Evolutionary conservation across 1,284 basidiomycete species (phyloP).

Genomic region (Ceratorhiza oryzae-sativae): DNA sequence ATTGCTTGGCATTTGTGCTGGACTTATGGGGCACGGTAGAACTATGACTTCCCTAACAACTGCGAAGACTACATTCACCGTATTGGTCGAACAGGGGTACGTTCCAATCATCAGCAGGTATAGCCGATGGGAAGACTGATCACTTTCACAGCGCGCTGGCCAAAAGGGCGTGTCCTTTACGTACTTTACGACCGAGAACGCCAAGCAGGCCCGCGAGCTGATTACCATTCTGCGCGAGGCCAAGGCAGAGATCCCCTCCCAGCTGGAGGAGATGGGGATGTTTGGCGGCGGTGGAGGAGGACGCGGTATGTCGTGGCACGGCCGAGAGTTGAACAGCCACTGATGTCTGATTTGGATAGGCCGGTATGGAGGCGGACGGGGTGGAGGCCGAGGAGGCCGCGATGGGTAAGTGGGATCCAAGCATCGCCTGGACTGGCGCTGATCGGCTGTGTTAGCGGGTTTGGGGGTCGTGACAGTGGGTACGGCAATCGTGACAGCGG

Average conservation of each 20-base stretch:
- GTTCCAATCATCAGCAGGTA: slow-evolving; percentile 45
- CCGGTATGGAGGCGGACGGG: slow-evolving; percentile 50
- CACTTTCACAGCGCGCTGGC: slow-evolving; percentile 72
- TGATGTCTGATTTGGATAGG: slow-evolving; percentile 52
- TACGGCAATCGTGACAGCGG: slow-evolving; percentile 62
- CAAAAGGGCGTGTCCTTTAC: slow-evolving; percentile 92
- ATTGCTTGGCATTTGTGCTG: slow-evolving; percentile 23
- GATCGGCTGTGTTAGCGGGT: slow-evolving; percentile 39
- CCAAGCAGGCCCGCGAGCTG: slow-evolving; percentile 92
- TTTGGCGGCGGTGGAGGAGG: slow-evolving; percentile 71
- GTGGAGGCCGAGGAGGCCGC: slow-evolving; percentile 47
- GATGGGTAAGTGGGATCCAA: slow-evolving; percentile 12
- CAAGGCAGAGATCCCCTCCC: slow-evolving; percentile 85
- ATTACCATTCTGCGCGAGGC: slow-evolving; percentile 89
- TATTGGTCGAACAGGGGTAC: slow-evolving; percentile 86
- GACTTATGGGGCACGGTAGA: slow-evolving; percentile 58
- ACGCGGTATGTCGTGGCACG: slow-evolving; percentile 44
- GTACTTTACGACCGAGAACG: slow-evolving; percentile 95
- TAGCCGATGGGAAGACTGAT: slow-evolving; percentile 36
- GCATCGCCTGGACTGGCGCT: background rate
- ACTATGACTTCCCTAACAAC: slow-evolving; percentile 97
- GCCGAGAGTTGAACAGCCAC: slow-evolving; percentile 45
- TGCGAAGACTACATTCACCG: slow-evolving; percentile 95
- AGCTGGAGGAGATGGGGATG: slow-evolving; percentile 92
- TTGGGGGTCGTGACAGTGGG: slow-evolving; percentile 61